phyloP scores from a whole-genome alignment of 768 basidiomycete species.

The Infundibulicybe gibba region DNA sequence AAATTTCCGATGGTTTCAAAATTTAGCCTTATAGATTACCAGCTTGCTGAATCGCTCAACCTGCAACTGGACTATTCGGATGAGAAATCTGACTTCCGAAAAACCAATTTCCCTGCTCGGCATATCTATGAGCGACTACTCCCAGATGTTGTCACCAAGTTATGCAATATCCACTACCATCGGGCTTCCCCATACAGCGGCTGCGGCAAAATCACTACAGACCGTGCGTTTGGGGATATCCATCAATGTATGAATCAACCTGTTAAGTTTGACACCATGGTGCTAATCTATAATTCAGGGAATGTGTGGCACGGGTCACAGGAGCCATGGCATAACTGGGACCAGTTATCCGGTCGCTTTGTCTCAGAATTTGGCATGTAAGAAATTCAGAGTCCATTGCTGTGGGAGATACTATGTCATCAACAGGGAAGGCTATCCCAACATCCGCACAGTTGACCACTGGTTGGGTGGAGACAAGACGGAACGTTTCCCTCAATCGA shows the following conservation, averaged over 20 bases:
- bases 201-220: slow-evolving; percentile 64
- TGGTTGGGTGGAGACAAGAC: slow-evolving; percentile 76
- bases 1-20: slow-evolving; percentile 1
- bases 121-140: slow-evolving; percentile 87
- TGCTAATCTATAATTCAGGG: slow-evolving; percentile 37
- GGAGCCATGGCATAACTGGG: slow-evolving; percentile 94
- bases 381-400: slow-evolving; percentile 12
- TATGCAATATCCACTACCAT: slow-evolving; percentile 76
- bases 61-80: slow-evolving; percentile 86
- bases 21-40: slow-evolving; percentile 62
- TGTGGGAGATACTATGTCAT: not conserved
- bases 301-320: slow-evolving; percentile 95
- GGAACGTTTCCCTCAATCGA: slow-evolving; percentile 87
- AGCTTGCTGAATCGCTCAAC: slow-evolving; percentile 74
- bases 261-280: slow-evolving; percentile 3
- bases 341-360: slow-evolving; percentile 84
- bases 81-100: slow-evolving; percentile 78
- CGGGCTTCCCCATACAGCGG: slow-evolving; percentile 88
- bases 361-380: slow-evolving; percentile 95
- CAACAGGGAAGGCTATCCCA: slow-evolving; percentile 81
- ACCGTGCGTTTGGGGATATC: slow-evolving; percentile 79
- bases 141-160: slow-evolving; percentile 64
- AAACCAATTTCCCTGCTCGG: slow-evolving; percentile 85
- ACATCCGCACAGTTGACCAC: slow-evolving; percentile 84
- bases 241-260: slow-evolving; percentile 68